phyloP scores from a whole-genome alignment of 305 asterid species.

The Ilex paraguariensis region DNA sequence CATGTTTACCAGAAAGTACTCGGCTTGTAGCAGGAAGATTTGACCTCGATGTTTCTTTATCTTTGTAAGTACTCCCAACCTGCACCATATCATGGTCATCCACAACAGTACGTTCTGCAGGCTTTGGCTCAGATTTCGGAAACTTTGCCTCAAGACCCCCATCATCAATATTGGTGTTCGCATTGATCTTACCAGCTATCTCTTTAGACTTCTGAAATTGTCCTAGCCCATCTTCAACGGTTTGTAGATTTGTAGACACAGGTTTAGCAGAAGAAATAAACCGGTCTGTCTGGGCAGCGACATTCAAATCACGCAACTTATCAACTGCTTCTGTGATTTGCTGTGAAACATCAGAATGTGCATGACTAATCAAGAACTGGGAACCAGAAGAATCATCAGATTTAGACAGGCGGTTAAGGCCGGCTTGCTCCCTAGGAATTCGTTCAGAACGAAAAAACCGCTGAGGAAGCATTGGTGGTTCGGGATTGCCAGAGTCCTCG shows the following conservation, averaged over 20 bases:
- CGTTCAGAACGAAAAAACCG: constrained; percentile 66
- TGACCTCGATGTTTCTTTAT: constrained; percentile 29
- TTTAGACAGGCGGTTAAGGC: constrained; percentile 59
- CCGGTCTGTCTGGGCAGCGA: constrained; percentile 28
- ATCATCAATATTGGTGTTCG: constrained; percentile 24
- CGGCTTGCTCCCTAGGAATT: constrained; percentile 64
- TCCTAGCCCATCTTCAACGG: constrained; percentile 29
- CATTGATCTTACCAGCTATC: constrained; percentile 25
- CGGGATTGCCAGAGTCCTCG: constrained; percentile 34
- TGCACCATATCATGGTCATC: background rate
- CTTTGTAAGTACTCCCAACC: constrained; percentile 3
- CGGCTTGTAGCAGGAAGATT: constrained; percentile 26
- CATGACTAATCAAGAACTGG: constrained; percentile 46
- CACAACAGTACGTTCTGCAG: constrained; percentile 17
- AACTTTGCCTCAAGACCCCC: constrained; percentile 34
- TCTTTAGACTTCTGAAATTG: constrained; percentile 26
- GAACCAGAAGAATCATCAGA: constrained; percentile 71
- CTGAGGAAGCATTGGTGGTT: constrained; percentile 53
- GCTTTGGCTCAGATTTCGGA: constrained; percentile 32
- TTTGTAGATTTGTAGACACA: constrained; percentile 20
- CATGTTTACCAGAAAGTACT: constrained; percentile 33
- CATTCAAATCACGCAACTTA: constrained; percentile 38
- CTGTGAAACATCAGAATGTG: constrained; percentile 57
- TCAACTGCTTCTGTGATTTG: constrained; percentile 48
- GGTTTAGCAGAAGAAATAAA: constrained; percentile 29